Conservation (phyloP, 306 rosid species). For the Luffa aegyptiaca region DNA sequence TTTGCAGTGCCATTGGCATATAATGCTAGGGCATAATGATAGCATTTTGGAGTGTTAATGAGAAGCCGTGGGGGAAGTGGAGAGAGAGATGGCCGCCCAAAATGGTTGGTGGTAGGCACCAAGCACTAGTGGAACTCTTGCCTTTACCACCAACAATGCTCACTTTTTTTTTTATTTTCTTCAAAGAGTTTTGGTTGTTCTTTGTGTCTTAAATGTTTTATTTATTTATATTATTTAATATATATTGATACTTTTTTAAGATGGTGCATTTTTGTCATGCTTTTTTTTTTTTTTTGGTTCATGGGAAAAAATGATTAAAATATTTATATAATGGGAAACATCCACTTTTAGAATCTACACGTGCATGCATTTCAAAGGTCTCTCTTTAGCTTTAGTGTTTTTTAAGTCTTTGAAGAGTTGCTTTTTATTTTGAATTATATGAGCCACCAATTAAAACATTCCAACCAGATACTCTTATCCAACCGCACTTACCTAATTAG, state of each 20-base stretch:
- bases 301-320: not conserved
- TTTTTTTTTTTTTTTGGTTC: not conserved
- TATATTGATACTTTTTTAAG: not conserved
- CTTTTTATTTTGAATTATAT: not conserved
- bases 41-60: not conserved
- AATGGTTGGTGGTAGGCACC: slow-evolving; percentile 8
- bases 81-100: slow-evolving; percentile 5
- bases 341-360: slow-evolving; percentile 10
- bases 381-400: not conserved
- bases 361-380: slow-evolving; percentile 11
- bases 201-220: not conserved
- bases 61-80: not conserved
- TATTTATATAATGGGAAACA: slow-evolving; percentile 2
- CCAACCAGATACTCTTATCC: slow-evolving; percentile 5
- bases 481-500: not conserved
- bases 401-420: not conserved
- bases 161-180: slow-evolving; percentile 35
- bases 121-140: slow-evolving; percentile 52
- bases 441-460: not conserved
- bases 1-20: not conserved
- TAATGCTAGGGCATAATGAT: slow-evolving; percentile 2
- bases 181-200: not conserved
- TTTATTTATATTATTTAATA: not conserved
- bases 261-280: slow-evolving; percentile 5
- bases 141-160: slow-evolving; percentile 48